phyloP scores from a whole-genome alignment of 2,329 filamentous ascomycete species.

The Fusarium tricinctum region DNA sequence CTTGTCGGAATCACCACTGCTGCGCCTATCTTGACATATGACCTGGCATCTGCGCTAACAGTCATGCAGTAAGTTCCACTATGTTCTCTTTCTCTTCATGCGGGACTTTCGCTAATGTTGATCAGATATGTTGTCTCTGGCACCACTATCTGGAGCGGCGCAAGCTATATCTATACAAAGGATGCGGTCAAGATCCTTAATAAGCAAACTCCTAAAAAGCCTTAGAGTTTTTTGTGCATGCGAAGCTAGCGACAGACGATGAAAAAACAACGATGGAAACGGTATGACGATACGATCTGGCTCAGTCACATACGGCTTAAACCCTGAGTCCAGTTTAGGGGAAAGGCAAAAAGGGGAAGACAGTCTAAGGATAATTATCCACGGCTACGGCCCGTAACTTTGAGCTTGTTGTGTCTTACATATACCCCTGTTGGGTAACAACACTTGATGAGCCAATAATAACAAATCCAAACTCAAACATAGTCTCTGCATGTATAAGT shows the following conservation, averaged over 20 bases:
- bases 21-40: slow-evolving; percentile 77
- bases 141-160: slow-evolving; percentile 93
- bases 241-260: slow-evolving; percentile 7
- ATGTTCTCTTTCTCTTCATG: background rate
- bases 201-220: slow-evolving; percentile 45
- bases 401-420: slow-evolving; percentile 27
- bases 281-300: slow-evolving; percentile 1
- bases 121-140: slow-evolving; percentile 83
- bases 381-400: slow-evolving; percentile 16
- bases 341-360: background rate
- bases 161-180: slow-evolving; percentile 92
- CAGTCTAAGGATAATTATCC: background rate
- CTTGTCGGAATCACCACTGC: slow-evolving; percentile 88
- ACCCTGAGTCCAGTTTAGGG: background rate
- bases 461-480: slow-evolving; percentile 17
- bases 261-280: slow-evolving; percentile 3
- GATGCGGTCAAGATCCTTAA: slow-evolving; percentile 89
- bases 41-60: slow-evolving; percentile 68
- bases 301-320: slow-evolving; percentile 7
- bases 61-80: slow-evolving; percentile 71
- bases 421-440: slow-evolving; percentile 22
- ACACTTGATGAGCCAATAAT: slow-evolving; percentile 12
- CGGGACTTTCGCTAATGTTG: slow-evolving; percentile 7
- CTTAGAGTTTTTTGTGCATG: slow-evolving; percentile 14
- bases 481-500: background rate